A percentile compares a stretch with the other conserved stretches of the same genome.
Conservation (phyloP, 768 basidiomycete genomes). For the Cubamyces sp. region DNA sequence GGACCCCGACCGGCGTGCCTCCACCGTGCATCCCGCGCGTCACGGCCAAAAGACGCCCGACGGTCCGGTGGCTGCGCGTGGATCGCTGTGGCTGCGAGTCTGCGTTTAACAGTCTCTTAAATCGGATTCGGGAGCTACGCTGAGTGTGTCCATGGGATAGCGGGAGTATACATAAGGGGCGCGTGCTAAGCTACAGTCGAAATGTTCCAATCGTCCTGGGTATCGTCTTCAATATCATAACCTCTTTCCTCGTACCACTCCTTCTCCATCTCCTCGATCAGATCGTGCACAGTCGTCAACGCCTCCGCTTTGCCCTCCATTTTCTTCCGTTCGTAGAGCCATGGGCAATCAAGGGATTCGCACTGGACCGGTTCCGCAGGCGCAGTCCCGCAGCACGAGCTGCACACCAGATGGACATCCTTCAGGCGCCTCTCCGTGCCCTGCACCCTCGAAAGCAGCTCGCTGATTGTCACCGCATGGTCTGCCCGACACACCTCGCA, state of each 20-base stretch:
- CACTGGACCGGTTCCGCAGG: constrained; percentile 67
- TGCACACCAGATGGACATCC: constrained; percentile 71
- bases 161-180: neutral
- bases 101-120: too few relatives aligned
- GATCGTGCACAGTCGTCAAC: constrained; percentile 35
- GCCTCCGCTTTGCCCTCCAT: constrained; percentile 46
- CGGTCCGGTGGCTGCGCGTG: neutral
- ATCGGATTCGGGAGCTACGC: too few relatives aligned
- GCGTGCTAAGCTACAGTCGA: constrained; percentile 10
- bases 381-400: constrained; percentile 64
- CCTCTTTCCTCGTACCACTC: constrained; percentile 18
- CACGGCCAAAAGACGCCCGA: neutral
- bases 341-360: constrained; percentile 85
- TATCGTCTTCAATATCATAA: constrained; percentile 8
- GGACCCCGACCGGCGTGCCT: neutral
- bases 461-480: constrained; percentile 57
- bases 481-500: constrained; percentile 62
- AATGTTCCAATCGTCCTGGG: constrained; percentile 6
- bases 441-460: constrained; percentile 57
- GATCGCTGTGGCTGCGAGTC: too few relatives aligned
- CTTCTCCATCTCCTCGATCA: constrained; percentile 42
- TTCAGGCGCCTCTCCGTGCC: constrained; percentile 57
- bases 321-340: constrained; percentile 75
- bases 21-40: neutral
- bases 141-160: neutral